phyloP scores from a whole-genome alignment of 768 basidiomycete species.

The Phylloporus arenicola region DNA sequence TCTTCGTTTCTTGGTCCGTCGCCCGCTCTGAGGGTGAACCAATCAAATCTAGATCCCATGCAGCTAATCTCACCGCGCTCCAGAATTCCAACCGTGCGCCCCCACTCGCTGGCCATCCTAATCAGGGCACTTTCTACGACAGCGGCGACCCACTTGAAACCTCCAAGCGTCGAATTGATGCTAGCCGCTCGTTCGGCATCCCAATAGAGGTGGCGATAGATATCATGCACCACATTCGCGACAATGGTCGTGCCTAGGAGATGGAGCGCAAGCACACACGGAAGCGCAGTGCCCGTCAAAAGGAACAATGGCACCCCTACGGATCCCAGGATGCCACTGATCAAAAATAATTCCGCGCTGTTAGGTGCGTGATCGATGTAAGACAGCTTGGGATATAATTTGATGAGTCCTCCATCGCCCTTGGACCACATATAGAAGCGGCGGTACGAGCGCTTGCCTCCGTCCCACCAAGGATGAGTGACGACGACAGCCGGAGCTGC shows the following conservation, averaged over 20 bases:
- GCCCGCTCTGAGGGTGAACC: slow-evolving; percentile 43
- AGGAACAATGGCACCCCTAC: slow-evolving; percentile 15
- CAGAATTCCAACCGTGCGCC: slow-evolving; percentile 41
- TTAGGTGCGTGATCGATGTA: slow-evolving; percentile 46
- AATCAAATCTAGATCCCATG: slow-evolving; percentile 47
- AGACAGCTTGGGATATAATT: slow-evolving; percentile 41
- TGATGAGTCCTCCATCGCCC: slow-evolving; percentile 50
- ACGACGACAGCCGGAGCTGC: slow-evolving; percentile 46
- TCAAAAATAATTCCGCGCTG: slow-evolving; percentile 41
- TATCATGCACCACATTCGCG: slow-evolving; percentile 44
- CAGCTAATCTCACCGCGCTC: slow-evolving; percentile 36
- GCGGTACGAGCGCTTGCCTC: slow-evolving; percentile 41
- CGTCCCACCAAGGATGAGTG: slow-evolving; percentile 56
- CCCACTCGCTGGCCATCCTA: slow-evolving; percentile 47
- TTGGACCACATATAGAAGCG: slow-evolving; percentile 56
- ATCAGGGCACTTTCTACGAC: slow-evolving; percentile 47
- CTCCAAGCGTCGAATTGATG: slow-evolving; percentile 33
- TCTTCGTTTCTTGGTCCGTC: slow-evolving; percentile 42
- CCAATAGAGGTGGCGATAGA: slow-evolving; percentile 43
- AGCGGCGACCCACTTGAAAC: slow-evolving; percentile 37
- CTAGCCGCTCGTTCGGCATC: slow-evolving; percentile 32
- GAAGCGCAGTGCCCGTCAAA: slow-evolving; percentile 7
- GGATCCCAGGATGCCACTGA: slow-evolving; percentile 14
- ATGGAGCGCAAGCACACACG: slow-evolving; percentile 16
- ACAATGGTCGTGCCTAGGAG: slow-evolving; percentile 28